Conservation (phyloP, 805 yeast species). For the Spathaspora arborariae region DNA sequence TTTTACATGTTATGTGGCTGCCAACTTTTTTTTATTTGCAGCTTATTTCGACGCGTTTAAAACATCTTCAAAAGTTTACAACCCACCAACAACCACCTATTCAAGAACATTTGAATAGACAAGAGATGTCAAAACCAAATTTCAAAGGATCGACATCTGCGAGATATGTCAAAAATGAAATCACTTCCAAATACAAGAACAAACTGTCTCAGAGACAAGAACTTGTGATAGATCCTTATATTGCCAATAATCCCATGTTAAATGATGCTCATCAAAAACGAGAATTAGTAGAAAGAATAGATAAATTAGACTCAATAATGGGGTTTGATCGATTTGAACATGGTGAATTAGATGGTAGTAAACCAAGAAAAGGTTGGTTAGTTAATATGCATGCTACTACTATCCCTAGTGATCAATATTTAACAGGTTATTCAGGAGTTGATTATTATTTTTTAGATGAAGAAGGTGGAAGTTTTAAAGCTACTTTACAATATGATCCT, state of each 20-base stretch:
- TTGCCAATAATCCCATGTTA: constrained; percentile 32
- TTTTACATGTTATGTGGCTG: no score
- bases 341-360: constrained; percentile 53
- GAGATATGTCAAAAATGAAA: constrained; percentile 45
- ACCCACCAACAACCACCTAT: neutral
- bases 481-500: constrained; percentile 80
- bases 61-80: neutral
- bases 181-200: constrained; percentile 17
- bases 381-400: constrained; percentile 90
- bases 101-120: neutral
- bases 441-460: constrained; percentile 93
- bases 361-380: constrained; percentile 78
- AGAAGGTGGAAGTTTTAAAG: constrained; percentile 94
- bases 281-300: constrained; percentile 57
- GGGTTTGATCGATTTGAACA: constrained; percentile 80
- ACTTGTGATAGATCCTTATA: constrained; percentile 16
- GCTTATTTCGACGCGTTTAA: neutral
- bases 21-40: neutral
- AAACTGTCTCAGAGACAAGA: constrained; percentile 12
- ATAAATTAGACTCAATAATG: constrained; percentile 73
- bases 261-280: constrained; percentile 39
- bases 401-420: constrained; percentile 52
- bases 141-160: constrained; percentile 52
- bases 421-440: constrained; percentile 80
- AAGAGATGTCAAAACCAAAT: neutral